Evolutionary conservation across 1,139 yeast genomes (phyloP).

Genomic region (Taphrina sp.): DNA sequence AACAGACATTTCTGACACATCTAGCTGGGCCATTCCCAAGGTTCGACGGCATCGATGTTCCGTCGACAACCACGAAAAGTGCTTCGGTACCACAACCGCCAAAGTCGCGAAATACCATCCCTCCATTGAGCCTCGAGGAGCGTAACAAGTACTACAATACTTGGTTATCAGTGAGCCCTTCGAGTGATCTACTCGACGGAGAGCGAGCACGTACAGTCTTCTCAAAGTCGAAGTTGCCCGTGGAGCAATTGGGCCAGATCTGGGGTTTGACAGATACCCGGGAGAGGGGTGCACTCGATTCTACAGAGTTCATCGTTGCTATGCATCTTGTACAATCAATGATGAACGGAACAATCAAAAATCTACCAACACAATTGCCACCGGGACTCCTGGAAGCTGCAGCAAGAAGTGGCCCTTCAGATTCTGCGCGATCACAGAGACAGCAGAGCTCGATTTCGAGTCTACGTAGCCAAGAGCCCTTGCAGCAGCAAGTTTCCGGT

Average conservation of each 20-base stretch:
- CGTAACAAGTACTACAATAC: conserved; percentile 32
- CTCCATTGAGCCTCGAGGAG: conserved; percentile 34
- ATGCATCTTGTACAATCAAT: conserved; percentile 91
- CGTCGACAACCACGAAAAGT: conserved; percentile 36
- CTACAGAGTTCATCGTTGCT: conserved; percentile 79
- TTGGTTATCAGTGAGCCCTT: conserved; percentile 42
- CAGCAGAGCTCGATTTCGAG: conserved; percentile 27
- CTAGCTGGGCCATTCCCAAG: conserved; percentile 54
- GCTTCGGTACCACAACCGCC: conserved; percentile 36
- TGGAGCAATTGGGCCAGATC: conserved; percentile 77
- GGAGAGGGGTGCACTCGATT: conserved; percentile 66
- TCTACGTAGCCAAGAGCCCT: conserved; percentile 37
- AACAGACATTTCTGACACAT: conserved; percentile 42
- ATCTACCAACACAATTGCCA: conserved; percentile 70
- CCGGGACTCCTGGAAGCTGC: conserved; percentile 58
- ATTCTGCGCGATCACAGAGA: conserved; percentile 8
- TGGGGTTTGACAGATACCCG: conserved; percentile 73
- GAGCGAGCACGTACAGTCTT: conserved; percentile 49
- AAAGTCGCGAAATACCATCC: conserved; percentile 35
- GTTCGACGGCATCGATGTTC: conserved; percentile 42
- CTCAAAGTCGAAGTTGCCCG: conserved; percentile 79
- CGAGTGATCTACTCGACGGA: conserved; percentile 61
- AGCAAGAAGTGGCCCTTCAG: conserved; percentile 44
- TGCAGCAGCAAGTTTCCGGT: conserved; percentile 37
- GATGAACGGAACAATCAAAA: conserved; percentile 63